These are phyloP conservation scores for Trichoderma atrobrunneum DNA, from an alignment of 2,329 filamentous ascomycete genomes.

Conservation along the genomic window DNA sequence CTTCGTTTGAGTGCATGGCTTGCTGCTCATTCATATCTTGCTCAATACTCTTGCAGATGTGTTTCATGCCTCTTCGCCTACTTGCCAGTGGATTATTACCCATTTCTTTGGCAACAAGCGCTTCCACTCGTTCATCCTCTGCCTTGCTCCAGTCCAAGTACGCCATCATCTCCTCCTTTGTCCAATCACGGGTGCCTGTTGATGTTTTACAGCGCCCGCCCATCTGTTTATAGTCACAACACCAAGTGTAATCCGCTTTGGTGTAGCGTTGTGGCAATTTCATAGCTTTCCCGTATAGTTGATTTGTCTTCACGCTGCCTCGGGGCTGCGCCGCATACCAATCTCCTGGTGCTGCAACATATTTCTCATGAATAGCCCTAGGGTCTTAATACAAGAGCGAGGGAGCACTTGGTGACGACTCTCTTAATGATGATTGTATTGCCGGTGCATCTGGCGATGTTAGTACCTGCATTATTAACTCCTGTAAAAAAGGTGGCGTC, in stretches of 20 bases:
- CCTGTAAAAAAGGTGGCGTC: no score
- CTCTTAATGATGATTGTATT: no score
- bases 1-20: no score
- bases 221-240: constrained; percentile 23
- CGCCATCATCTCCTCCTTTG: constrained; percentile 27
- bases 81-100: constrained; percentile 12
- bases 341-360: constrained; percentile 3
- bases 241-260: constrained; percentile 23
- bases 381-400: no score
- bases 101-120: constrained; percentile 20
- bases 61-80: background rate
- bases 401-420: no score
- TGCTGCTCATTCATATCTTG: no score
- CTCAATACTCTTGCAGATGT: background rate
- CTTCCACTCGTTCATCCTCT: constrained; percentile 25
- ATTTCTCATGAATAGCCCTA: no score
- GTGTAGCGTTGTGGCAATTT: constrained; percentile 22
- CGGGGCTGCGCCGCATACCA: constrained; percentile 23
- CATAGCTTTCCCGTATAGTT: constrained; percentile 25
- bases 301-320: constrained; percentile 20
- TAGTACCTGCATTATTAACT: no score
- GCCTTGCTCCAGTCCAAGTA: constrained; percentile 27
- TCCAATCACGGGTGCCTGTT: constrained; percentile 22
- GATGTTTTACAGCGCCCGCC: constrained; percentile 18
- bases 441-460: no score